A percentile compares a stretch with the other conserved stretches of the same genome.
Evolutionary conservation across 2,329 filamentous ascomycete species (phyloP).

Genomic region (Fusarium nisikadoi): DNA sequence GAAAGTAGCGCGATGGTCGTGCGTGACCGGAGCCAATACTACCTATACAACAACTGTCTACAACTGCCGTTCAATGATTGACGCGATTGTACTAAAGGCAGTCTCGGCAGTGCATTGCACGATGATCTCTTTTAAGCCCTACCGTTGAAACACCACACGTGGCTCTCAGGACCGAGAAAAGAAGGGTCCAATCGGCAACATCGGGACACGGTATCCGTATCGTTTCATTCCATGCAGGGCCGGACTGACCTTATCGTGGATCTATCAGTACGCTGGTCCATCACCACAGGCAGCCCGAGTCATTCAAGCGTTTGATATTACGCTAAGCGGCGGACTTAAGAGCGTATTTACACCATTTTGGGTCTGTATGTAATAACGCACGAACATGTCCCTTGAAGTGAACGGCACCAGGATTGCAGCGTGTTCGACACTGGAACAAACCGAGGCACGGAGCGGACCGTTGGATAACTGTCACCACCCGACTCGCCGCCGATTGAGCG

Average conservation of each 20-base stretch:
- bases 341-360: neutral
- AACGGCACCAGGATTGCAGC: neutral
- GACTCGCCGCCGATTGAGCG: neutral
- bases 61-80: slow-evolving; percentile 1
- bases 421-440: slow-evolving; percentile 3
- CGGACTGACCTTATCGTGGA: neutral
- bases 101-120: neutral
- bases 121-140: slow-evolving; percentile 11
- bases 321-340: slow-evolving; percentile 5
- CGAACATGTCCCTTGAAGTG: neutral
- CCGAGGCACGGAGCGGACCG: slow-evolving; percentile 22
- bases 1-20: neutral
- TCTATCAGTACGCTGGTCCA: neutral
- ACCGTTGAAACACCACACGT: slow-evolving; percentile 18
- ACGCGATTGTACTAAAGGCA: neutral
- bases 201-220: slow-evolving; percentile 6
- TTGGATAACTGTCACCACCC: slow-evolving; percentile 17
- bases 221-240: neutral
- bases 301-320: neutral
- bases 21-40: neutral
- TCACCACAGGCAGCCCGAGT: neutral
- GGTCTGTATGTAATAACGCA: neutral
- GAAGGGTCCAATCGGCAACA: slow-evolving; percentile 1
- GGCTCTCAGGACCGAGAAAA: neutral
- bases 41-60: neutral